Percentiles rank a stretch among this genome's conserved stretches.
phyloP scores from a whole-genome alignment of 306 rosid genomes.

The Argentina anserina region DNA sequence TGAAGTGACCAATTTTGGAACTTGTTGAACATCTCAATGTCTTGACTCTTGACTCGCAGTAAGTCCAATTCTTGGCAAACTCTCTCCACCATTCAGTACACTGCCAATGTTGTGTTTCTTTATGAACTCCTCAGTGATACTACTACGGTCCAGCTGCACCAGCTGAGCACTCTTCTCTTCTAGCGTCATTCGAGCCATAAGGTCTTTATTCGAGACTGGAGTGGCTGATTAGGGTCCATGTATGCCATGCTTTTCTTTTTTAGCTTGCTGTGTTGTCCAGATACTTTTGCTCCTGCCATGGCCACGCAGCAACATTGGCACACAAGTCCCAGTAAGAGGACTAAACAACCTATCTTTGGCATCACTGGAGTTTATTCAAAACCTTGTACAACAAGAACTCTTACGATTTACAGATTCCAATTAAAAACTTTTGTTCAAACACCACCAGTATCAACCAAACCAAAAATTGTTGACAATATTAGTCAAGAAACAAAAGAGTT shows the following conservation, averaged over 20 bases:
- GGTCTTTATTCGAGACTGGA: constrained; percentile 15
- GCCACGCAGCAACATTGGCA: neutral
- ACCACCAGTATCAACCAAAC: neutral
- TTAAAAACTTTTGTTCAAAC: neutral
- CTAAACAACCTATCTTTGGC: neutral
- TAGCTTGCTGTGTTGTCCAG: neutral
- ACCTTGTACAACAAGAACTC: neutral
- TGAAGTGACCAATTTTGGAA: constrained; percentile 24
- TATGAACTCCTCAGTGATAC: constrained; percentile 14
- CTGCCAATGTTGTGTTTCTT: constrained; percentile 21
- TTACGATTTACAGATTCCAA: neutral
- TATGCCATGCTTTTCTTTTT: neutral
- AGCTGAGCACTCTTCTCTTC: constrained; percentile 28
- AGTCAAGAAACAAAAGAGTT: neutral
- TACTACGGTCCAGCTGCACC: constrained; percentile 19
- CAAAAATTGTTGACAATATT: neutral
- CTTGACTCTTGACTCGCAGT: neutral
- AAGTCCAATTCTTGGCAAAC: neutral
- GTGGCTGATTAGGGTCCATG: constrained; percentile 18
- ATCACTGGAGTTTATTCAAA: neutral
- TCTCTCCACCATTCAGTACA: constrained; percentile 20
- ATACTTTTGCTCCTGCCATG: neutral
- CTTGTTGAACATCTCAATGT: constrained; percentile 11
- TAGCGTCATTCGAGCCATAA: constrained; percentile 19
- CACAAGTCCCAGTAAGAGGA: neutral